Evolutionary conservation across 441 rosid species (phyloP).

Genomic region (Mallotus repandus): DNA sequence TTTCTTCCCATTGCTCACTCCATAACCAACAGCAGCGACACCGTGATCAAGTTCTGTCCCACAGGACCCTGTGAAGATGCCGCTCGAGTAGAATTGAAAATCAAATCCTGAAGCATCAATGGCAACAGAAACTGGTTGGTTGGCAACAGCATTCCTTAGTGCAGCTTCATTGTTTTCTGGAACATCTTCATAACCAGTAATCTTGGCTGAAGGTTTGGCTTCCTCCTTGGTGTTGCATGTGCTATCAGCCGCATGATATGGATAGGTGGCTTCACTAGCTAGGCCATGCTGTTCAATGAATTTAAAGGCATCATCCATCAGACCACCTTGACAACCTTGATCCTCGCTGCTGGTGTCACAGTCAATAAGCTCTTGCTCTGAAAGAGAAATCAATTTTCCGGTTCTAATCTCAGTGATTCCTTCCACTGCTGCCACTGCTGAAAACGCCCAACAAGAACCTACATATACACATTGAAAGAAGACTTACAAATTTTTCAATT

Average conservation of each 20-base stretch:
- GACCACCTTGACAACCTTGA: constrained; percentile 74
- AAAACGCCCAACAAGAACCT: constrained; percentile 71
- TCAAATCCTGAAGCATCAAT: constrained; percentile 63
- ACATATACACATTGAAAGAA: background rate
- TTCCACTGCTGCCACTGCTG: constrained; percentile 67
- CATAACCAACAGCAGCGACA: constrained; percentile 65
- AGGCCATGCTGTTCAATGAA: constrained; percentile 63
- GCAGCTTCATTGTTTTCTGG: constrained; percentile 63
- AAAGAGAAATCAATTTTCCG: constrained; percentile 46
- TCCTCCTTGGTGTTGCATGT: constrained; percentile 43
- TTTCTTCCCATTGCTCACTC: constrained; percentile 53
- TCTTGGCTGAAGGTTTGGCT: constrained; percentile 32
- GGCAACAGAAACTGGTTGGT: constrained; percentile 75
- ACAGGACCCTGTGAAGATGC: constrained; percentile 61
- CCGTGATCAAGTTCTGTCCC: constrained; percentile 66
- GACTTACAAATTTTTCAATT: background rate
- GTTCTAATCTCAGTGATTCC: constrained; percentile 62
- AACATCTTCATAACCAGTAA: constrained; percentile 63
- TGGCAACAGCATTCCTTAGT: constrained; percentile 55
- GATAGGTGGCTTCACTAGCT: constrained; percentile 52
- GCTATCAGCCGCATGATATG: constrained; percentile 40
- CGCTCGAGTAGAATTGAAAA: constrained; percentile 70
- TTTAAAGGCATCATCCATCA: constrained; percentile 68
- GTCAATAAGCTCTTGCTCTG: constrained; percentile 72
- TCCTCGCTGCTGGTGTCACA: constrained; percentile 58